These are phyloP conservation scores for Fomitopsis schrenkii DNA, from an alignment of 1,284 basidiomycete genomes.

Conservation along the genomic window DNA sequence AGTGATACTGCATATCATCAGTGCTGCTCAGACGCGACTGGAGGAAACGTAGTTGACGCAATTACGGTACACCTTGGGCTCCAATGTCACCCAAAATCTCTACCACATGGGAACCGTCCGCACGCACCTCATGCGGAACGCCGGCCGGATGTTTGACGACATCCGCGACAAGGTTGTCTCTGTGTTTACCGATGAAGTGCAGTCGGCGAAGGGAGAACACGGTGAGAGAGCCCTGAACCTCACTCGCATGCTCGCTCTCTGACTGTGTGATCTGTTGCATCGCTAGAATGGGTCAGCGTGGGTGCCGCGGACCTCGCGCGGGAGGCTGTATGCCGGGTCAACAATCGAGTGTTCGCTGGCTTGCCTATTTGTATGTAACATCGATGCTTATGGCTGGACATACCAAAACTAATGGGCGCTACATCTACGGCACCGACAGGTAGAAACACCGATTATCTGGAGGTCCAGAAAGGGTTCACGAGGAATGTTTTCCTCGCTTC, in stretches of 20 bases:
- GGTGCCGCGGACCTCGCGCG: slow-evolving; percentile 24
- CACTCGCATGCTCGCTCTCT: neutral
- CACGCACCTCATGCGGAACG: slow-evolving; percentile 16
- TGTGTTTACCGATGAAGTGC: slow-evolving; percentile 7
- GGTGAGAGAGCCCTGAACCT: slow-evolving; percentile 14
- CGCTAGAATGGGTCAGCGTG: slow-evolving; percentile 15
- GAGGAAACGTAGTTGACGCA: slow-evolving; percentile 10
- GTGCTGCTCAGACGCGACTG: neutral
- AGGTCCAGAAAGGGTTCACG: slow-evolving; percentile 30
- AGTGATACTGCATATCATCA: neutral
- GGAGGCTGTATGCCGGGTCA: slow-evolving; percentile 32
- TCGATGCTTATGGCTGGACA: too few relatives aligned
- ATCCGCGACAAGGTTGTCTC: slow-evolving; percentile 13
- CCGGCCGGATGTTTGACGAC: slow-evolving; percentile 9
- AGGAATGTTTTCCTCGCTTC: slow-evolving; percentile 25
- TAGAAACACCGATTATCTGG: slow-evolving; percentile 29
- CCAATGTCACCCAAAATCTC: slow-evolving; percentile 15
- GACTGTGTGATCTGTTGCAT: neutral
- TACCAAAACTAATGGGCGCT: too few relatives aligned
- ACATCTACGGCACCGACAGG: slow-evolving; percentile 24
- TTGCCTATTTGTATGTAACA: slow-evolving; percentile 33
- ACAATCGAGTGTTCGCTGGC: slow-evolving; percentile 42
- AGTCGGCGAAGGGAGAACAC: slow-evolving; percentile 5
- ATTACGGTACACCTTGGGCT: slow-evolving; percentile 18
- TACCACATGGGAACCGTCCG: slow-evolving; percentile 25